Base-by-base conservation (phyloP, 495 filamentous ascomycete species). In the Bombardia bombarda region DNA sequence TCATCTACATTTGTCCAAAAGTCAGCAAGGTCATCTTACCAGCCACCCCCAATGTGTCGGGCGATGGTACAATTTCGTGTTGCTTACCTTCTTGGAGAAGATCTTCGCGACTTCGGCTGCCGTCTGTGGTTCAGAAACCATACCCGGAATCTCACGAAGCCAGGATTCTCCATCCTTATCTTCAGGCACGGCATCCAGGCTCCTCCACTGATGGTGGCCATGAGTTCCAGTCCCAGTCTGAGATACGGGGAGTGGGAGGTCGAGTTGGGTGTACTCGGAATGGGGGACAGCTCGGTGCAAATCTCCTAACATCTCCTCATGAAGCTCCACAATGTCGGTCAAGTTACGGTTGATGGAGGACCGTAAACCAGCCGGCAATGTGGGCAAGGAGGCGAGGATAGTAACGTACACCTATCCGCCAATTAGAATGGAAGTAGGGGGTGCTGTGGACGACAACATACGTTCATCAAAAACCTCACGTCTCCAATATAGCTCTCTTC, bases 401-500 rank as follows among this genome's bases (percentile, higher is more conserved):
- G 76, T 79, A 40, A 82, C 74, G 62, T 84, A 86, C 37, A 83
- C 78, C 81, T 84, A 39, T 2, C 14, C 10, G 31, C 24, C 35
- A 12, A 36, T 58, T 35, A 56, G 45, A 30, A 5, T 25, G 40
- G 42, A 30, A 20, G 40, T 7, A 34, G 16, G 18, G 7, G 14
- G 17, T 17, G 38, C 16, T n/a, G 21, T 13, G 16, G 18, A 14
- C 20, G 12, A 31, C 0, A 23, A 66, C 74, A 53, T 67, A 94
- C 92, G 57, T 90, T 87, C 52, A 83, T 78, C 43, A 98, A 68
- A 38, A 90, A 84, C 52, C 86, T 86, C 40, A 97, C 61, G 47
- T 94, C 90, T 14, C 77, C 78, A 42, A 96, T 77, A 63, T 97
- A 97, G 50, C 85, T 81, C 54, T 90, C 83, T 61, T 97, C 92